A percentile compares a stretch with the other conserved stretches of the same genome.
Conservation (phyloP, 1,139 yeast species). For the Kodamaea anthophila region DNA sequence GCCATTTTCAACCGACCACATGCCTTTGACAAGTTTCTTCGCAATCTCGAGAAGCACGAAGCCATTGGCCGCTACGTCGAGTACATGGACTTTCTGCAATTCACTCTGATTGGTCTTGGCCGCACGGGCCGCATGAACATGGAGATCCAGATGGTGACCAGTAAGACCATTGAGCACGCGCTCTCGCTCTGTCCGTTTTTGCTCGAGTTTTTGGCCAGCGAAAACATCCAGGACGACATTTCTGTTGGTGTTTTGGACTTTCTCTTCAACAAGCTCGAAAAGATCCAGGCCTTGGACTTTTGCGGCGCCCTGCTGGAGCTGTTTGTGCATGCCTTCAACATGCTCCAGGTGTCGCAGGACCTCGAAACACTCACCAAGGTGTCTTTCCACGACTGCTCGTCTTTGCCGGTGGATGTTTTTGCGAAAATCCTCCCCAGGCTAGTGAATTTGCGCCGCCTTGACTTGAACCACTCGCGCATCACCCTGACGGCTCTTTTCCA, state of each 20-base stretch:
- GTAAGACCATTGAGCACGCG: conserved; percentile 60
- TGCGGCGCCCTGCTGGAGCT: conserved; percentile 76
- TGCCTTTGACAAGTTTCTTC: conserved; percentile 67
- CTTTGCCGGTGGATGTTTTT: conserved; percentile 54
- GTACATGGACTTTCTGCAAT: conserved; percentile 79
- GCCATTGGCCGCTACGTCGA: conserved; percentile 63
- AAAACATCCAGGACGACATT: conserved; percentile 81
- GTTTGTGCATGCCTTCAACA: conserved; percentile 59
- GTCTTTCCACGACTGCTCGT: conserved; percentile 86
- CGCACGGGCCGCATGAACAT: conserved; percentile 85
- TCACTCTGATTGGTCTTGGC: conserved; percentile 87
- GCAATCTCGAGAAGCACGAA: conserved; percentile 45
- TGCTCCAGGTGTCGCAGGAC: conserved; percentile 20
- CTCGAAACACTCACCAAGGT: conserved; percentile 41
- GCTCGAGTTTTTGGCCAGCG: conserved; percentile 75
- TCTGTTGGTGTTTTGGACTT: conserved; percentile 53
- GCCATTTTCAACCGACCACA: conserved; percentile 77
- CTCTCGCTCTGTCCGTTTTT: conserved; percentile 60
- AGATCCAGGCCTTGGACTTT: conserved; percentile 70
- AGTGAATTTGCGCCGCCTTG: conserved; percentile 59
- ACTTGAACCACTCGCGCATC: conserved; percentile 76
- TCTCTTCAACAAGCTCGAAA: conserved; percentile 54
- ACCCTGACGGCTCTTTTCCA: conserved; percentile 48
- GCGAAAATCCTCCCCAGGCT: conserved; percentile 53
- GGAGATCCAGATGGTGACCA: conserved; percentile 87